Evolutionary conservation across 2,329 filamentous ascomycete species (phyloP).

Genomic region (Talaromyces sp.): DNA sequence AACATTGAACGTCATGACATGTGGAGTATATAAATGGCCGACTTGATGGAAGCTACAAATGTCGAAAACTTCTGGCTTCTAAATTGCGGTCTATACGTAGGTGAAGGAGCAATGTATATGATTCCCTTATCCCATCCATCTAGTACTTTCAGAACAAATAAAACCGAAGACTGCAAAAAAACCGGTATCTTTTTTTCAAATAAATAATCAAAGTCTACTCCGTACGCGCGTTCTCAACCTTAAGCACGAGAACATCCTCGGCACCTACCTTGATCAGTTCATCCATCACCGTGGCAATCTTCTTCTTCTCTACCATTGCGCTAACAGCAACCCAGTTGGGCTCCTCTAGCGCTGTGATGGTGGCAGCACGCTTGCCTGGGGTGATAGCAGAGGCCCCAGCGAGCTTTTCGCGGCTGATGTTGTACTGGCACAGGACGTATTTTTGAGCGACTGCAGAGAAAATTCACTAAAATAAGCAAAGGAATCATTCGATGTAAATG

Average conservation of each 20-base stretch:
- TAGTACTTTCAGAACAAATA: neutral
- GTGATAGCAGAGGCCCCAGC: slow-evolving; percentile 68
- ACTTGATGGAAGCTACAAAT: too few relatives aligned
- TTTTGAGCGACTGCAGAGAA: slow-evolving; percentile 64
- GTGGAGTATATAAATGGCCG: slow-evolving; percentile 39
- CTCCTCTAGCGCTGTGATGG: slow-evolving; percentile 81
- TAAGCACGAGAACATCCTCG: slow-evolving; percentile 76
- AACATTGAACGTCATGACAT: neutral
- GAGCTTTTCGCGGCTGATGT: slow-evolving; percentile 69
- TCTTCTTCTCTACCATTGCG: slow-evolving; percentile 86
- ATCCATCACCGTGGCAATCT: slow-evolving; percentile 82
- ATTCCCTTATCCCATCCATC: neutral
- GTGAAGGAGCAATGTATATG: neutral
- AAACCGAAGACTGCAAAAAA: neutral
- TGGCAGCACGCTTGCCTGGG: slow-evolving; percentile 88
- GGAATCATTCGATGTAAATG: neutral
- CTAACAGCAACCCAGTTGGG: slow-evolving; percentile 91
- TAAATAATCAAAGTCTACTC: neutral
- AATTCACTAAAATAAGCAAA: neutral
- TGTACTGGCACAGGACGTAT: slow-evolving; percentile 95
- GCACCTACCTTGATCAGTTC: slow-evolving; percentile 69
- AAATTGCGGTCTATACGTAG: neutral
- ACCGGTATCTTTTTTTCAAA: neutral
- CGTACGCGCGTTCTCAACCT: slow-evolving; percentile 73
- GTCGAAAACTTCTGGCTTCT: too few relatives aligned